These are phyloP conservation scores for Aquilaria agallochum DNA, from an alignment of 441 rosid genomes.

Conservation along the genomic window DNA sequence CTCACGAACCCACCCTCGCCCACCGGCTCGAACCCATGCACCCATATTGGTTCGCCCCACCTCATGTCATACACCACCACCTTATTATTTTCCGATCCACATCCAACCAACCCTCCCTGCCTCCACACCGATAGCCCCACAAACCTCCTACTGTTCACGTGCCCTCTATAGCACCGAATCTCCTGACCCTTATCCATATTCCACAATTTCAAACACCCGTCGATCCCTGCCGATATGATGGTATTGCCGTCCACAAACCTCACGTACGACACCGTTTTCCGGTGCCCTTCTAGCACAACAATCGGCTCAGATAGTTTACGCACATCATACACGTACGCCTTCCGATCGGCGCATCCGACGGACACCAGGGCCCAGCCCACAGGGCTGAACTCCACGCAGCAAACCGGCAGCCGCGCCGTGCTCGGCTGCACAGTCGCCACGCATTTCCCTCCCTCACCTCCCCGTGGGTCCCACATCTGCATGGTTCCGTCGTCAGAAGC, in stretches of 20 bases:
- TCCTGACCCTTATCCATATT: constrained; percentile 17
- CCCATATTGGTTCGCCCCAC: constrained; percentile 84
- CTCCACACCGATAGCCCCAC: constrained; percentile 84
- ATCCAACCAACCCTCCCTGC: constrained; percentile 62
- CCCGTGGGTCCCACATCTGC: constrained; percentile 83
- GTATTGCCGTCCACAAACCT: constrained; percentile 38
- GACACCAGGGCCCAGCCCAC: constrained; percentile 44
- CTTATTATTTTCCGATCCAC: constrained; percentile 75
- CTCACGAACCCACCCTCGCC: constrained; percentile 46
- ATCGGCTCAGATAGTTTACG: constrained; percentile 47
- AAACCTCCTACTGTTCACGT: constrained; percentile 61
- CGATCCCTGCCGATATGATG: constrained; percentile 57
- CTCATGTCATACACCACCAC: constrained; percentile 74
- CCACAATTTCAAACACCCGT: constrained; percentile 79
- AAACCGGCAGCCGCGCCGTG: constrained; percentile 37
- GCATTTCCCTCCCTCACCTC: constrained; percentile 33
- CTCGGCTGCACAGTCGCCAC: constrained; percentile 51
- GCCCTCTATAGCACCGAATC: constrained; percentile 63
- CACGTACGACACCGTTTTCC: constrained; percentile 66
- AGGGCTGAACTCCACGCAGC: constrained; percentile 80
- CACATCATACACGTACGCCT: constrained; percentile 63
- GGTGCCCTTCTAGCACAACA: constrained; percentile 48
- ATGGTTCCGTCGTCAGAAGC: constrained; percentile 88
- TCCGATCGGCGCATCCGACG: constrained; percentile 71
- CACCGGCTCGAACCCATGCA: constrained; percentile 35